These are phyloP conservation scores for Durusdinium trenchii DNA, from an alignment of 73 alveolate species.

Conservation along the genomic window DNA sequence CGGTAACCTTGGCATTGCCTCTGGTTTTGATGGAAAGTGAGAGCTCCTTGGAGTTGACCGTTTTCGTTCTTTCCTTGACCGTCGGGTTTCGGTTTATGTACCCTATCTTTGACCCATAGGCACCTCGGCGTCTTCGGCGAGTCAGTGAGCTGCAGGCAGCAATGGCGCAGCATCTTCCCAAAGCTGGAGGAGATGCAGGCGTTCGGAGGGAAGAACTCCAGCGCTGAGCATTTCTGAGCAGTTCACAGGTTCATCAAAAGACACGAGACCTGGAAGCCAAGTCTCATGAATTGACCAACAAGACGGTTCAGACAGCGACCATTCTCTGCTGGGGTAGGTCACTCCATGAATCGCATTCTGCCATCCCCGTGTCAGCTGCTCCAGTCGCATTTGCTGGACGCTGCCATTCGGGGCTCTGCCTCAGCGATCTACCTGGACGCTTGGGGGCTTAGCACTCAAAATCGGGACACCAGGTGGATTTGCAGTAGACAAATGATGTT, in stretches of 20 bases:
- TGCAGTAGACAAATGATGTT: too few species aligned
- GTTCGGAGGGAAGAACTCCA: not conserved
- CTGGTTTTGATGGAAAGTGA: too few species aligned
- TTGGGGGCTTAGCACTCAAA: slow-evolving; percentile 34
- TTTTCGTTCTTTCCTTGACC: too few species aligned
- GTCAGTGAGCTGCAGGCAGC: not conserved
- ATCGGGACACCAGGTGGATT: too few species aligned
- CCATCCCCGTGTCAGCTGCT: not conserved
- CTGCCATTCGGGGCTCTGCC: slow-evolving; percentile 67
- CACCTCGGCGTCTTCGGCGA: not conserved
- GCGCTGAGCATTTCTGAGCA: not conserved
- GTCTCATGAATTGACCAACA: not conserved
- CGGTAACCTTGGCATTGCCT: too few species aligned
- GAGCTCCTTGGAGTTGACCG: too few species aligned
- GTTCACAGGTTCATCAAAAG: not conserved
- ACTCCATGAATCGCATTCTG: not conserved
- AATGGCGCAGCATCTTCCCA: slow-evolving; percentile 82
- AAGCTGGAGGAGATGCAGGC: slow-evolving; percentile 74
- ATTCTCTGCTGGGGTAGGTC: not conserved
- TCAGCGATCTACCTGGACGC: slow-evolving; percentile 50
- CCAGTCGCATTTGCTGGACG: slow-evolving; percentile 47
- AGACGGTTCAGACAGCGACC: not conserved
- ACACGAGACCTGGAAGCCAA: not conserved
- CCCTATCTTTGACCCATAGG: not conserved
- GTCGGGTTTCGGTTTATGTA: too few species aligned